These are phyloP conservation scores for Pseudisothecium myosuroides DNA, from an alignment of 225 moss, liverwort and hornwort genomes.

Conservation along the genomic window DNA sequence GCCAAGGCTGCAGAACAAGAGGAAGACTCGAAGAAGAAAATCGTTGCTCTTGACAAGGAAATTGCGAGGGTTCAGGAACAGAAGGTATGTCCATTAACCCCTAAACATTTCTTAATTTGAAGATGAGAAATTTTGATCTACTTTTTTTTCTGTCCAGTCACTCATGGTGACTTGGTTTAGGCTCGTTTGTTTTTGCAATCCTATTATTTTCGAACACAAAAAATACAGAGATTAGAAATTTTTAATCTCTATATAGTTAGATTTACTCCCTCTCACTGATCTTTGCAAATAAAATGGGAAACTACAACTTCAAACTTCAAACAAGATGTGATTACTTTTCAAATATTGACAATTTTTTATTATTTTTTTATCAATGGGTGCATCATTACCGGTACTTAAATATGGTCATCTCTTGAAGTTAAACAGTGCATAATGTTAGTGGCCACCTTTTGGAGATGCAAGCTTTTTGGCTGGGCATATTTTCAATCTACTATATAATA, in stretches of 20 bases:
- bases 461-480: background rate
- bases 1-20: conserved; percentile 57
- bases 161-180: background rate
- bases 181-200: background rate
- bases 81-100: conserved; percentile 32
- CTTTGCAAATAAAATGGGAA: background rate
- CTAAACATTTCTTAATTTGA: background rate
- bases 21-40: conserved; percentile 70
- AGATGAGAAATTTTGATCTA: background rate
- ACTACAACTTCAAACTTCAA: background rate
- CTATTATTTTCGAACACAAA: background rate
- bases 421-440: background rate
- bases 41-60: conserved; percentile 38
- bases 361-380: background rate
- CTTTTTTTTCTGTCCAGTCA: background rate
- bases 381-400: too few species aligned
- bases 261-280: background rate
- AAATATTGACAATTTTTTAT: background rate
- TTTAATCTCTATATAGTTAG: background rate
- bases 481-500: background rate
- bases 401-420: background rate
- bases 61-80: conserved; percentile 56
- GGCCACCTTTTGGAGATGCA: background rate
- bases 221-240: background rate
- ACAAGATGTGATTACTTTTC: background rate